These are phyloP conservation scores for Clonostachys rosea DNA, from an alignment of 2,329 filamentous ascomycete species.

Conservation along the genomic window DNA sequence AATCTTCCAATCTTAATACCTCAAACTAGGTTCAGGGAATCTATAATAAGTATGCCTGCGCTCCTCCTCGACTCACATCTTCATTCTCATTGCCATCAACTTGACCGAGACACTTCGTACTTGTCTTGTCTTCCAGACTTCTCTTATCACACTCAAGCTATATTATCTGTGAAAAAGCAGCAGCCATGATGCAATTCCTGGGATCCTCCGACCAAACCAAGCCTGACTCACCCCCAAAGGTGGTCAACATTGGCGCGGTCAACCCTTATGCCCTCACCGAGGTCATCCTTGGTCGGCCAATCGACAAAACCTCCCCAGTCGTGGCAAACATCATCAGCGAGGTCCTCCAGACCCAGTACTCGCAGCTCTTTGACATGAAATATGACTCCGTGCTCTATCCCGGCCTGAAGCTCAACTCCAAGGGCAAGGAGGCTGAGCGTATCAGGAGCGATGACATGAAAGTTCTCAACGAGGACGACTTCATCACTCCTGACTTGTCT, in stretches of 20 bases:
- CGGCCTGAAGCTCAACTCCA: constrained; percentile 31
- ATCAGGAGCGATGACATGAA: constrained; percentile 30
- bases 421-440: constrained; percentile 27
- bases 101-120: too few species aligned
- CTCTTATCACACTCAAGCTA: too few species aligned
- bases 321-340: constrained; percentile 28
- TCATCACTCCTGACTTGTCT: constrained; percentile 35
- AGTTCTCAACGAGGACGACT: constrained; percentile 33
- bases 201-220: too few species aligned
- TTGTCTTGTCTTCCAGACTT: too few species aligned
- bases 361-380: constrained; percentile 40
- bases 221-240: constrained; percentile 29
- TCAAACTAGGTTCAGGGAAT: too few species aligned
- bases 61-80: too few species aligned
- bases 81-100: too few species aligned
- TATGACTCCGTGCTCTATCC: constrained; percentile 34
- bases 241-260: constrained; percentile 30
- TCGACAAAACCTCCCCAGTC: constrained; percentile 27
- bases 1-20: too few species aligned
- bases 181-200: too few species aligned
- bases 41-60: too few species aligned
- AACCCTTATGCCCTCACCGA: constrained; percentile 39
- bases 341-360: constrained; percentile 39
- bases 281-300: constrained; percentile 32
- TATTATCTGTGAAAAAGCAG: too few species aligned